phyloP scores from a whole-genome alignment of 345 rosid species.

The Populus euphratica region DNA sequence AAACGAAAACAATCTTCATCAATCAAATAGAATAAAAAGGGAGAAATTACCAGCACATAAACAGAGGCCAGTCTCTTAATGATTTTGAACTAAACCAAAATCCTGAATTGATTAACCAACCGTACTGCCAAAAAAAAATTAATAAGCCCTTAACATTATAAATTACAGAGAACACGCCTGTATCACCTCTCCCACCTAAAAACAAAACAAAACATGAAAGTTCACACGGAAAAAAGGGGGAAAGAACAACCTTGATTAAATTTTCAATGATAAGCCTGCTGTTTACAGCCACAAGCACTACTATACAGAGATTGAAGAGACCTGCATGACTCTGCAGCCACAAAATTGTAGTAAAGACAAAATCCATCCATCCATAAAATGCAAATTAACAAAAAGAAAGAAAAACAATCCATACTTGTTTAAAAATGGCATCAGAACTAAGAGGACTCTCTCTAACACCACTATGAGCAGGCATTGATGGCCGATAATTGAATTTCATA shows the following conservation, averaged over 20 bases:
- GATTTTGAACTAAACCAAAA: conserved; percentile 95
- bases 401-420: conserved; percentile 47
- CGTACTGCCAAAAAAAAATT: conserved; percentile 58
- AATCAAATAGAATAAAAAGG: neutral
- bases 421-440: conserved; percentile 80
- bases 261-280: conserved; percentile 95
- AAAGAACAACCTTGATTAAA: conserved; percentile 70
- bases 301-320: conserved; percentile 91
- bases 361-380: neutral
- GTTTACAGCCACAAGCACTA: conserved; percentile 96
- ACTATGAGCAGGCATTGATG: conserved; percentile 81
- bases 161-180: too few species aligned
- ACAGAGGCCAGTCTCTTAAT: conserved; percentile 92
- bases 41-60: conserved; percentile 86
- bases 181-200: too few species aligned
- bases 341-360: neutral
- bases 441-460: conserved; percentile 75
- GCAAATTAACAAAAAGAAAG: neutral
- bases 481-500: conserved; percentile 50
- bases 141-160: too few species aligned
- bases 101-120: conserved; percentile 83
- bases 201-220: neutral
- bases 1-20: neutral
- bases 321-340: conserved; percentile 90
- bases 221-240: neutral